Base-by-base conservation (phyloP, 2,329 filamentous ascomycete genomes). In the Fusarium luffae region DNA sequence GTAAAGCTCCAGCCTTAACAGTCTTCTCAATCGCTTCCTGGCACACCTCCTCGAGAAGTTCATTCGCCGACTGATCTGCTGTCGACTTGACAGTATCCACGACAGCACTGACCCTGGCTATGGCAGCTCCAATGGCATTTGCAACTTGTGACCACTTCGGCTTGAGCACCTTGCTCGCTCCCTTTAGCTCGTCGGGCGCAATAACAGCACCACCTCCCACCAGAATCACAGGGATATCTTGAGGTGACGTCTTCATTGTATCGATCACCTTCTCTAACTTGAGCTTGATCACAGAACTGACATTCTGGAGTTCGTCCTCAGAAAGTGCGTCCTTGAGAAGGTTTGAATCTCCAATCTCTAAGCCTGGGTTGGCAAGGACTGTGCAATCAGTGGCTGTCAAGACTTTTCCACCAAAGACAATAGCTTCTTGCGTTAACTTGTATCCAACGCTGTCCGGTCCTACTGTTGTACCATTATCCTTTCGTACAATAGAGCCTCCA, bases 121-220 rank as follows among this genome's bases (percentile, higher is more conserved):
- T 89, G 1, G 89, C 88, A 11, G 88, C 89, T 3, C 89, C 89
- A 12, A 91, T 88, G 0, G 89, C 89, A 71, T 91, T 91, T 11
- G 89, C 89, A 3, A 90, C 86, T 5, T 83, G 84, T 3, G 86
- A 85, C 80, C 83, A 89, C 42, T 83, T 78, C 0, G 87, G 87
- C 66, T 85, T 88, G 46, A 89, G 76, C 2, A 90, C 85, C 32
- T 78, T 80, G 63, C 85, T 87, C 11, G 87, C 88, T 2, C 88
- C 88, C 32, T 79, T 78, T 1, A 90, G 79, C n/a, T 82, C 76
- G 37, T 86, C 80, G 0, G 87, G 88, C 0, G 86, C 85, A 44
- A 90, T 82, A 12, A 90, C 80, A 2, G 88, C 86, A 7, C 89
- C 89, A 0, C 89, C 89, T 10, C 89, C 89, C 0, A 91, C 89